Evolutionary conservation across 2,329 filamentous ascomycete genomes (phyloP).

Genomic region (Samsoniella hepiali): DNA sequence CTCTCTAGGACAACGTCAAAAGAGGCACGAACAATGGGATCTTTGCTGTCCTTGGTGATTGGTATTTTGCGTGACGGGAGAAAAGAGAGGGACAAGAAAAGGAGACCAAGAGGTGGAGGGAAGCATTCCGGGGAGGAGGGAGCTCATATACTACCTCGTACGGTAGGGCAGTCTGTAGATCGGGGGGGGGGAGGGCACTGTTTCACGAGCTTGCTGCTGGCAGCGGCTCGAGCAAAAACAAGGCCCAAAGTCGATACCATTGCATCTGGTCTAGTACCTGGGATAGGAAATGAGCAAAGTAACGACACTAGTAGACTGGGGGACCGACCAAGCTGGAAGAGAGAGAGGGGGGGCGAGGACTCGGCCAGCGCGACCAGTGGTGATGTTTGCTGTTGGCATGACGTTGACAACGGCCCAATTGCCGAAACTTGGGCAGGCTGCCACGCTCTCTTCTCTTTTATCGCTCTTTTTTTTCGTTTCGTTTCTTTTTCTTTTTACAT

Average conservation of each 20-base stretch:
- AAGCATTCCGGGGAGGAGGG: neutral
- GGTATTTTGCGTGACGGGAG: constrained; percentile 10
- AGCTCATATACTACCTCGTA: constrained; percentile 6
- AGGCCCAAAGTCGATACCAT: neutral
- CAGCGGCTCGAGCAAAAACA: neutral
- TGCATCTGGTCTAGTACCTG: neutral
- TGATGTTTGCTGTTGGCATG: constrained; percentile 10
- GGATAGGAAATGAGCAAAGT: neutral
- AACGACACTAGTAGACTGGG: neutral
- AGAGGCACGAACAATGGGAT: neutral
- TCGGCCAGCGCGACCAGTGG: neutral
- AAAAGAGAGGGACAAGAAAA: neutral
- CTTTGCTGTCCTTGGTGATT: no score
- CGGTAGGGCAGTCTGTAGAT: neutral
- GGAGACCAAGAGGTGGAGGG: neutral
- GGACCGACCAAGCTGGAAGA: constrained; percentile 6
- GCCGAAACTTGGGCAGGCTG: constrained; percentile 9
- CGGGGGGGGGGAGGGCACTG: neutral
- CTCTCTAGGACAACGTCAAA: constrained; percentile 1
- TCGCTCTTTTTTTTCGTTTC: no score
- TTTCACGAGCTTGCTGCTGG: constrained; percentile 8
- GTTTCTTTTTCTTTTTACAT: neutral
- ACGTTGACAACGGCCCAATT: constrained; percentile 14
- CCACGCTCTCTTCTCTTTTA: neutral
- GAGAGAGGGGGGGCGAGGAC: neutral